phyloP scores from a whole-genome alignment of 495 filamentous ascomycete genomes.

The Mytilinidion resinicola region DNA sequence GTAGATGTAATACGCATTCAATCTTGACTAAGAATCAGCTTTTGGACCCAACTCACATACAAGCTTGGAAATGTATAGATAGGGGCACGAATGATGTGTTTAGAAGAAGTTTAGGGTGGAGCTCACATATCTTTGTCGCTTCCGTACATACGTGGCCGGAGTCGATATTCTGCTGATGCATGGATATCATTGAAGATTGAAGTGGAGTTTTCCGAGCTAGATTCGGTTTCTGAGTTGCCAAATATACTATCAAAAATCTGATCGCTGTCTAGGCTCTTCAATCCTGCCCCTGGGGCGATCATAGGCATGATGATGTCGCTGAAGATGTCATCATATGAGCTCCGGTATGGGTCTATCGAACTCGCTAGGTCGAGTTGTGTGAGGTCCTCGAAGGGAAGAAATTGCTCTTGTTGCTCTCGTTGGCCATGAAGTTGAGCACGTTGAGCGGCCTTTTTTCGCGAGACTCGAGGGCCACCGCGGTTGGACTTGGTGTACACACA shows the following conservation, averaged over 20 bases:
- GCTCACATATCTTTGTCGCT: neutral
- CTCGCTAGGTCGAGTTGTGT: neutral
- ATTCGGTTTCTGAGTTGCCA: neutral
- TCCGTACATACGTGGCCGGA: neutral
- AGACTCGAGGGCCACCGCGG: slow-evolving; percentile 2
- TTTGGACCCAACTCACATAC: neutral
- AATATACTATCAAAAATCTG: slow-evolving; percentile 45
- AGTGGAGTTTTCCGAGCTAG: neutral
- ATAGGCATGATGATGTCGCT: neutral
- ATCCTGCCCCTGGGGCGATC: slow-evolving; percentile 1
- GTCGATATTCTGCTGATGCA: neutral
- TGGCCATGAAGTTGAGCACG: too few species aligned
- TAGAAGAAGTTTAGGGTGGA: neutral
- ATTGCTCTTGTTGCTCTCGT: neutral
- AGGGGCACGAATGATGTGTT: neutral
- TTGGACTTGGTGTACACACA: slow-evolving; percentile 7
- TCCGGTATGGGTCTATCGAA: neutral
- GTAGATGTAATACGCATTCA: slow-evolving; percentile 56
- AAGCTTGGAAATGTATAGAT: neutral
- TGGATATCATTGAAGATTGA: neutral
- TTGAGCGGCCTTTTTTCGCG: neutral
- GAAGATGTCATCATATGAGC: neutral
- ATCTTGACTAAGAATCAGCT: slow-evolving; percentile 37
- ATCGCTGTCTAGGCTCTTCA: neutral
- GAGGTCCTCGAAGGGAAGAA: neutral